Base-by-base conservation (phyloP, 1,139 yeast species). In the Kluyveromyces sp. region DNA sequence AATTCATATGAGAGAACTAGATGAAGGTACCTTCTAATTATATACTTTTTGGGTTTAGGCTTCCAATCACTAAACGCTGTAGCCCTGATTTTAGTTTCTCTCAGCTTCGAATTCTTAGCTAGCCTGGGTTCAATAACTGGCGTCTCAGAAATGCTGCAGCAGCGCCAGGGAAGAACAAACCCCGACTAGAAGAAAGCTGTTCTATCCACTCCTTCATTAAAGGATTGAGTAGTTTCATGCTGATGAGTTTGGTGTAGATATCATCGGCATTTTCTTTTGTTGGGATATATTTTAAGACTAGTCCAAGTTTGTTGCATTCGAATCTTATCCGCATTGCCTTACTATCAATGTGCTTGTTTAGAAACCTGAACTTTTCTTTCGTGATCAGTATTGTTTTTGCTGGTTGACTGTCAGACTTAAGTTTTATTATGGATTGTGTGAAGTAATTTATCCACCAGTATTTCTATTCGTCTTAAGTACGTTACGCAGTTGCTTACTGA, bases 201-300 rank as follows among this genome's bases (percentile, higher is more conserved):
- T 38, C 36, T 15, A 41, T 41, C 41, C 44, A 37, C 20, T 32
- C 22, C 20, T 41, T 17, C 12, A 30, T 41, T 13, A 37, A 17
- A 11, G 22, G 19, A 17, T 40, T 38, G 29, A 47, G 43, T 11
- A 29, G 15, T 16, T 39, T 39, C 7, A 38, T 20, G 4, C 36
- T 11, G 9, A 48, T 16, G 15, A 46, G 51, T 39, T 48, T 46
- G 13, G 51, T 46, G 17, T 46, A 22, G 3, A 42, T 29, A 28
- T 46, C 49, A 15, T 49, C 49, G 11, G 35, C 38, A 20, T 46
- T 48, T 1, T 38, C 33, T 8, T 40, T 34, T 0, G 49, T 40
- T 12, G 31, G 32, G 19, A 48, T 36, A 33, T 46, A 47, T 7
- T 32, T 29, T 25, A 48, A 6, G n/a, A 30, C 15, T 2, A 45